These are phyloP conservation scores for Clonostachys sp. DNA, from an alignment of 2,329 filamentous ascomycete genomes.

Conservation along the genomic window DNA sequence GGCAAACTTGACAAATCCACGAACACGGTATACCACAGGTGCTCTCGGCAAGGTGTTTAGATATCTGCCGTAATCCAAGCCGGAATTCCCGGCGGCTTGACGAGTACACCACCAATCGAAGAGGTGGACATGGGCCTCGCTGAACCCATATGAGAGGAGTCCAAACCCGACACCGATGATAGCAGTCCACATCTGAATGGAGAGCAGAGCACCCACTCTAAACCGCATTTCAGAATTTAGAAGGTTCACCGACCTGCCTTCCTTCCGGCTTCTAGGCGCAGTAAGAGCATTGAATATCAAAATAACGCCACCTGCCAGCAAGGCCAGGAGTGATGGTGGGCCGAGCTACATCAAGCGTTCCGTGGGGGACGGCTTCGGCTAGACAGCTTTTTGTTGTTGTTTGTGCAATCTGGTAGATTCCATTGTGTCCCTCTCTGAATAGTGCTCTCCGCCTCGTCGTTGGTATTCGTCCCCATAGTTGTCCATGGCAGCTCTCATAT, in stretches of 20 bases:
- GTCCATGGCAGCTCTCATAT: too few relatives aligned
- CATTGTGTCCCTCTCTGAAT: too few relatives aligned
- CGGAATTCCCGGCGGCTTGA: not conserved
- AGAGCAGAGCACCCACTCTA: not conserved
- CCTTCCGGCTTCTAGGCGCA: not conserved
- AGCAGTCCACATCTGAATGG: slow-evolving; percentile 5
- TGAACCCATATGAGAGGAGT: slow-evolving; percentile 3
- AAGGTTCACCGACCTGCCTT: not conserved
- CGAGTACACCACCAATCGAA: slow-evolving; percentile 7
- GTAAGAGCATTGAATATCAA: slow-evolving; percentile 2
- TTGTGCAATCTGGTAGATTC: too few relatives aligned
- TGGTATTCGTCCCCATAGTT: too few relatives aligned
- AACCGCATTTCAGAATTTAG: not conserved
- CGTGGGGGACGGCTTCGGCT: too few relatives aligned
- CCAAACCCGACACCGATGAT: slow-evolving; percentile 5
- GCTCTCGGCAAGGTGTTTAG: not conserved
- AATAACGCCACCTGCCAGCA: slow-evolving; percentile 1
- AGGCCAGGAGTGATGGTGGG: slow-evolving; percentile 1
- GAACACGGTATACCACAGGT: not conserved
- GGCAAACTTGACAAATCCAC: not conserved
- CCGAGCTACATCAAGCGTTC: not conserved
- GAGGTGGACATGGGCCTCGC: slow-evolving; percentile 5
- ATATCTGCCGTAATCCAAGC: slow-evolving; percentile 1
- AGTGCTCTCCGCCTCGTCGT: too few relatives aligned
- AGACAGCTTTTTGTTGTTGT: too few relatives aligned